Base-by-base conservation (phyloP, 2,329 filamentous ascomycete species). In the Epichloe glyceriae region DNA sequence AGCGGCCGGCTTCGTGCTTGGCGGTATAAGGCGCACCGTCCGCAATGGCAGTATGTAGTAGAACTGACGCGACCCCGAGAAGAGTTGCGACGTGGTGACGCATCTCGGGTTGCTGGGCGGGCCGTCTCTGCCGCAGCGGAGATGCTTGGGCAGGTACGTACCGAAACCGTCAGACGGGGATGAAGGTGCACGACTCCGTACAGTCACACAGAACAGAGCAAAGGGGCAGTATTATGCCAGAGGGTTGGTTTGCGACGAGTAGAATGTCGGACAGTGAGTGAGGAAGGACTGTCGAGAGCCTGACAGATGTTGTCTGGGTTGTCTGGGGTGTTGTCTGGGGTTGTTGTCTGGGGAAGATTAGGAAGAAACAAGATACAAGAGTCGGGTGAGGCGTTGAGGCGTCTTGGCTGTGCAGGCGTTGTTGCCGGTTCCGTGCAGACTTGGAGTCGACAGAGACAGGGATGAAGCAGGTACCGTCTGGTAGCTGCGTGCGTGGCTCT, bases 1-100 rank as follows among this genome's bases (percentile, higher is more conserved):
- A 97, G 56, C 91, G 79, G 40, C 91, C 91, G 47, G 83, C 74
- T 68, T 96, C 90, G 60, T 96, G 91, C 56, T 82, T 86, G 1
- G 75, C 72, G 0, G 78, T 81, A 52, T 58, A 62, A 19, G 58
- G 55, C 39, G 67, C 59, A 46, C 62, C 62, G 17, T 50, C 51
- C 30, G 50, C 59, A 40, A 46, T 22, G 19, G 34, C 54, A 10
- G 59, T 55, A 39, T 67, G 51, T 48, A 70, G 51, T 48, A 70
- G 52, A 49, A 64, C 52, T 19, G 58, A 58, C 15, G 59, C 59
- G 49, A 63, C 61, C 55, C 61, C 68, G 46, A 66, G 54, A 52
- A 62, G 60, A 49, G 60, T 54, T 35, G 61, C 53, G 55, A 59
- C 56, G 54, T 60, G 56, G 53, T 61, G 60, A 62, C 63, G 64